These are phyloP conservation scores for Exophiala sideris DNA, from an alignment of 2,329 filamentous ascomycete species.

Conservation along the genomic window DNA sequence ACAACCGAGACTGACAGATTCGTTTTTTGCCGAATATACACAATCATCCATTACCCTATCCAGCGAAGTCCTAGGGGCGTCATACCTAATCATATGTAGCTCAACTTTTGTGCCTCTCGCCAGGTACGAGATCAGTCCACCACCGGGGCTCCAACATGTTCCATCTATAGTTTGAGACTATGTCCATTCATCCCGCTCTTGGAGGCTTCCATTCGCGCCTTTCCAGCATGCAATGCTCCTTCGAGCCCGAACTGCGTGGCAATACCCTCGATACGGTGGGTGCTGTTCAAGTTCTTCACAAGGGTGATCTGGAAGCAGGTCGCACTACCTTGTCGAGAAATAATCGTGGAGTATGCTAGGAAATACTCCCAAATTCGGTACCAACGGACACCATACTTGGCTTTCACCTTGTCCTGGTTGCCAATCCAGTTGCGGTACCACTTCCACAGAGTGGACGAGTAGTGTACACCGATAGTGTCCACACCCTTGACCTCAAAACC, in stretches of 20 bases:
- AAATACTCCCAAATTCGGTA: slow-evolving; percentile 95
- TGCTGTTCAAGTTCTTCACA: slow-evolving; percentile 87
- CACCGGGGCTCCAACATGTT: not conserved
- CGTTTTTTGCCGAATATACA: too few species aligned
- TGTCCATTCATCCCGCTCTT: slow-evolving; percentile 7
- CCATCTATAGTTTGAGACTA: not conserved
- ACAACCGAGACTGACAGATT: too few species aligned
- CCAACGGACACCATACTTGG: slow-evolving; percentile 94
- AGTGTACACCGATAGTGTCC: slow-evolving; percentile 94
- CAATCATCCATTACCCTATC: too few species aligned
- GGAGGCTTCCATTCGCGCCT: slow-evolving; percentile 30
- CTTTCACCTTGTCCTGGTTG: slow-evolving; percentile 86
- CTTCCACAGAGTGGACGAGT: slow-evolving; percentile 92
- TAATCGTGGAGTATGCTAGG: slow-evolving; percentile 80
- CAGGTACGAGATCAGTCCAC: not conserved
- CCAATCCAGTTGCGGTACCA: slow-evolving; percentile 99
- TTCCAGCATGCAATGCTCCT: slow-evolving; percentile 58
- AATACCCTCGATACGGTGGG: slow-evolving; percentile 75
- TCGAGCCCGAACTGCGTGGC: slow-evolving; percentile 64
- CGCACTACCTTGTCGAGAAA: slow-evolving; percentile 76
- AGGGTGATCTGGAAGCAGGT: slow-evolving; percentile 84
- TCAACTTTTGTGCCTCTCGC: not conserved
- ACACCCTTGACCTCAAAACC: slow-evolving; percentile 88
- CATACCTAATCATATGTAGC: too few species aligned
- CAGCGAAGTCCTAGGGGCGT: too few species aligned